Percentiles rank a stretch among this genome's conserved stretches.
Evolutionary conservation across 192 early-diverging fungal genomes (phyloP).

Genomic region (Backusella morwellensis): DNA sequence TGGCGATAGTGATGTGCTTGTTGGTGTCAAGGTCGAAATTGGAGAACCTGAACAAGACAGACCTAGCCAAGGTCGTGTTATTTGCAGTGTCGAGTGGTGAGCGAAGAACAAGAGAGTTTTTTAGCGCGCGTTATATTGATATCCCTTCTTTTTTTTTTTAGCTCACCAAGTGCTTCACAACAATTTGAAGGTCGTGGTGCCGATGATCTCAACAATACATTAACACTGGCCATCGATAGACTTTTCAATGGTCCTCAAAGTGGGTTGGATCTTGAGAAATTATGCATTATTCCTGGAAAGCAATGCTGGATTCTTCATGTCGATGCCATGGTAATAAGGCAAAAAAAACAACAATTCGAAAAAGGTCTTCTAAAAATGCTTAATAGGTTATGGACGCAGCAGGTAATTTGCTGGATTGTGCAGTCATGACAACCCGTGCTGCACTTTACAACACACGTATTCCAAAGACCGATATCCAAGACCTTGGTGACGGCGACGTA

Average conservation of each 20-base stretch:
- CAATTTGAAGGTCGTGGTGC: slow-evolving; percentile 77
- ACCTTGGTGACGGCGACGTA: slow-evolving; percentile 71
- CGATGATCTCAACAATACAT: slow-evolving; percentile 82
- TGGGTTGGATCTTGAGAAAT: slow-evolving; percentile 80
- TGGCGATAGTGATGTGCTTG: slow-evolving; percentile 84
- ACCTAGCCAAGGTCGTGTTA: slow-evolving; percentile 63
- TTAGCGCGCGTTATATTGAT: neutral
- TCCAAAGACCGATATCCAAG: slow-evolving; percentile 81
- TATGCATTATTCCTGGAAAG: slow-evolving; percentile 89
- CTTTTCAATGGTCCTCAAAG: slow-evolving; percentile 77
- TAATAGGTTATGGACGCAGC: slow-evolving; percentile 75
- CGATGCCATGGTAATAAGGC: slow-evolving; percentile 71
- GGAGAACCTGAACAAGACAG: slow-evolving; percentile 63
- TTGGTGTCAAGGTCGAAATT: slow-evolving; percentile 94
- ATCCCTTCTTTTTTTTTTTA: slow-evolving; percentile 12
- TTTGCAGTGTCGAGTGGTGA: slow-evolving; percentile 92
- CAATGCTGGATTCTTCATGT: slow-evolving; percentile 91
- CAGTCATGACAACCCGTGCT: slow-evolving; percentile 83
- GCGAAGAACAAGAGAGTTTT: neutral
- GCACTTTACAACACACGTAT: slow-evolving; percentile 88
- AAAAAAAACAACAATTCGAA: neutral
- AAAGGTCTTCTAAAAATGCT: neutral
- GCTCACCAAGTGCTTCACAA: slow-evolving; percentile 80
- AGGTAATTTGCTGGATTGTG: slow-evolving; percentile 83
- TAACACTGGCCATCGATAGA: slow-evolving; percentile 80